Conservation (phyloP, 2,329 filamentous ascomycete species). For the Ascochyta pisi region DNA sequence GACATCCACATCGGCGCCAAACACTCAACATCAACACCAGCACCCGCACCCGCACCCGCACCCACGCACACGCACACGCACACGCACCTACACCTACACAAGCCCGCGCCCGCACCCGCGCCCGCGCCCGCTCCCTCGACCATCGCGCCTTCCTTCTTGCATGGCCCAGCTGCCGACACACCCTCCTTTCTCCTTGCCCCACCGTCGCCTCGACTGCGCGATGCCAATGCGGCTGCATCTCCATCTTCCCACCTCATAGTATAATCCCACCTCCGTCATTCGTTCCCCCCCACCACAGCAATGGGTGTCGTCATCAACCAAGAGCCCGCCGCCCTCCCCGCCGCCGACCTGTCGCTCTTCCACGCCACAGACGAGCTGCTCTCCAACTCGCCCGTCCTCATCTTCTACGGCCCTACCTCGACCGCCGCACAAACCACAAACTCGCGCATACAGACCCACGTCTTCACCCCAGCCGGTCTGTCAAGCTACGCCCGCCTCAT, state of each 20-base stretch:
- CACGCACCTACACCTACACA: not conserved
- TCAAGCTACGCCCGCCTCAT: slow-evolving; percentile 90
- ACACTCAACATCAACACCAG: slow-evolving; percentile 8
- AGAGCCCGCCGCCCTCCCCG: slow-evolving; percentile 76
- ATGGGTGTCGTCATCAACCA: slow-evolving; percentile 82
- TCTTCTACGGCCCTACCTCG: slow-evolving; percentile 92
- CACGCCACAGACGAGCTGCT: slow-evolving; percentile 85
- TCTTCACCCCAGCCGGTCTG: slow-evolving; percentile 88
- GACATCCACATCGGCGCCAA: slow-evolving; percentile 1
- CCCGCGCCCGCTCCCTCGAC: slow-evolving; percentile 7
- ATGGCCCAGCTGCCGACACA: slow-evolving; percentile 6
- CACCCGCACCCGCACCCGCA: not conserved
- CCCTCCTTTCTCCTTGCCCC: slow-evolving; percentile 9
- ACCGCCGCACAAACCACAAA: slow-evolving; percentile 88
- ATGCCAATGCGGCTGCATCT: slow-evolving; percentile 31
- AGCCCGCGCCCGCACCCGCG: not conserved
- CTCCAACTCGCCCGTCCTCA: slow-evolving; percentile 78
- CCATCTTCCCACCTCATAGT: slow-evolving; percentile 11
- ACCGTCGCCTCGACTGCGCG: slow-evolving; percentile 16
- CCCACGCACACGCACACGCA: too few species aligned
- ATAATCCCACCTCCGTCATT: slow-evolving; percentile 33
- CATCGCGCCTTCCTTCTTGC: slow-evolving; percentile 15
- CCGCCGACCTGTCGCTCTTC: slow-evolving; percentile 85
- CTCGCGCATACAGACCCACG: slow-evolving; percentile 92
- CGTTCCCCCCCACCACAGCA: slow-evolving; percentile 48